Evolutionary conservation across 2,329 filamentous ascomycete species (phyloP), one percentile per base, ranked within the genome.

Genomic region (Knufia petricola): DNA sequence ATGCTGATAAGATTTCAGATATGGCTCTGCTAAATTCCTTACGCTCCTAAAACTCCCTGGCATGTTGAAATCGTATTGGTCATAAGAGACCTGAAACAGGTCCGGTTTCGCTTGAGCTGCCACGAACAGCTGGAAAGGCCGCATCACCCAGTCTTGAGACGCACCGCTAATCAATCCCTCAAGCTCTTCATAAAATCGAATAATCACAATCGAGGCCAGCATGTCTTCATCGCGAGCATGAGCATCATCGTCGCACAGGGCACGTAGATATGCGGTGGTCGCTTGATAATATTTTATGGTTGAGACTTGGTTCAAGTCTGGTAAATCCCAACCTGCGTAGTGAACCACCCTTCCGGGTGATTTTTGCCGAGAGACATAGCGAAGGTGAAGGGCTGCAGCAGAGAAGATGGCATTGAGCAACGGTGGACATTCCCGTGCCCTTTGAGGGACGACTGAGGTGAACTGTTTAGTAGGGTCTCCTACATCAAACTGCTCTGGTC

Each of bases 101-200:
- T 54, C 53, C 3, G 53, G 56, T 32, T 51, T 52, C 4, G 55
- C 50, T 38, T 57, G 56, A 13, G 56, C 56, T 7, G 48, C 51
- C 19, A 55, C 55, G 44, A 57, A 59, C 9, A 56, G 20, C 30
- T 56, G 51, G 31, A 57, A 59, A 3, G 55, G 51, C 15, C 51
- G 52, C n/a, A 53, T 45, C 12, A 57, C 49, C 9, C 50, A 50
- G 23, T 52, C 51, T 34, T 49, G 53, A 20, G 24, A 67, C 39
- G 73, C 68, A 38, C 74, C 71, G 1, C 69, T 70, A 0, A 69
- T 61, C 1, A 52, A 50, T 8, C 46, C 48, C 45, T 78, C 72
- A 51, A 80, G 72, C 54, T 80, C 77, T 58, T 80, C 76, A 17
- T 77, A 67, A 1, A 76, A 73, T 1, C 77, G 67, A 1, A 80